Conservation (phyloP, 495 filamentous ascomycete species). For the Elaphomyces granulatus region DNA sequence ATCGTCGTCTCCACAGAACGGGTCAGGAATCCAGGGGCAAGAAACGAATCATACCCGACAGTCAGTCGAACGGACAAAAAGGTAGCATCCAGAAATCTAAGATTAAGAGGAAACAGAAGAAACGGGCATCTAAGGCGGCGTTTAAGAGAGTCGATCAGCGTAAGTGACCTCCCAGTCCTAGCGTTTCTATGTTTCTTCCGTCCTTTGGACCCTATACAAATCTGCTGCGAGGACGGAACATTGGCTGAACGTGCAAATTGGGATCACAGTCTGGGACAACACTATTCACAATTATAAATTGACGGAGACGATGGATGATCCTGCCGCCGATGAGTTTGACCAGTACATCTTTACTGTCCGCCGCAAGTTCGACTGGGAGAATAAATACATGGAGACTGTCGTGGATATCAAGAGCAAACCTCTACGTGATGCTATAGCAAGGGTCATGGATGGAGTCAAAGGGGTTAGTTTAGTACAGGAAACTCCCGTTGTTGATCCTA, state of each 20-base stretch:
- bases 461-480: slow-evolving; percentile 71
- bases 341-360: slow-evolving; percentile 80
- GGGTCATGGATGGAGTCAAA: slow-evolving; percentile 70
- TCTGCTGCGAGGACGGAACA: too few species aligned
- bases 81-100: slow-evolving; percentile 12
- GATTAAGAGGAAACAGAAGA: slow-evolving; percentile 33
- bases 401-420: slow-evolving; percentile 80
- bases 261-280: slow-evolving; percentile 48
- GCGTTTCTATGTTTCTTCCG: neutral
- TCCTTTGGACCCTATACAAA: neutral
- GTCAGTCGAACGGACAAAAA: slow-evolving; percentile 6
- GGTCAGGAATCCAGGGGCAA: slow-evolving; percentile 9
- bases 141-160: slow-evolving; percentile 79
- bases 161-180: slow-evolving; percentile 21
- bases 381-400: slow-evolving; percentile 63
- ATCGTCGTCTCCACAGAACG: slow-evolving; percentile 7
- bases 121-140: slow-evolving; percentile 51
- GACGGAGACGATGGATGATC: slow-evolving; percentile 61
- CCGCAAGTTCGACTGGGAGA: slow-evolving; percentile 76
- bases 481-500: slow-evolving; percentile 65
- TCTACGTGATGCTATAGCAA: slow-evolving; percentile 55
- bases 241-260: too few species aligned
- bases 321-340: slow-evolving; percentile 61
- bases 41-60: slow-evolving; percentile 9
- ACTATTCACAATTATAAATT: slow-evolving; percentile 73